Evolutionary conservation across 768 basidiomycete species (phyloP), one percentile per base, ranked within the genome.

Genomic region (Candolleomyces aberdarensis): DNA sequence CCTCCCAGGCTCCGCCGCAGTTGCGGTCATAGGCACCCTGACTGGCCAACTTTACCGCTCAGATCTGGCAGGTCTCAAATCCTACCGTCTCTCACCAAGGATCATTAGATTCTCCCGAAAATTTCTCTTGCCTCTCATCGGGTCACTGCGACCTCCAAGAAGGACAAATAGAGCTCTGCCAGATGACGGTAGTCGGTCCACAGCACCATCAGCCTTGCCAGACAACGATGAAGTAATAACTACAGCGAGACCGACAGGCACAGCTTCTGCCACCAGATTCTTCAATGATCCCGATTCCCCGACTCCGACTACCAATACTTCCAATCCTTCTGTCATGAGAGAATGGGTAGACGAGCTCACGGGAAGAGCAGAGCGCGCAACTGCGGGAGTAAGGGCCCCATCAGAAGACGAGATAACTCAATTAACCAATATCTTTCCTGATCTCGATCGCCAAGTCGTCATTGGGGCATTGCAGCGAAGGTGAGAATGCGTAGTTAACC

Each of bases 311-410:
- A 64, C 67, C 8, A 49, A 64, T 73, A 13, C 72, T 74, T 19
- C 72, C 74, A 47, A 56, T 39, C 49, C 59, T 46, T 85, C 85
- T 14, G 86, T 91, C 22, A 78, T 92, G 70, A 81, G 87, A 55
- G 88, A 90, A 69, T 91, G 89, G 90, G 87, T 92, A 29, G 80
- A 91, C 61, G 90, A 91, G 64, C 72, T 94, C 65, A 91, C 90
- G 1, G 90, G 91, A 5, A 74, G 86, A 58, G 71, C 79, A 31
- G 83, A 82, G 19, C 80, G 81, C 49, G 75, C 79, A 19, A 79
- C 76, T 51, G 71, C 83, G 32, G 85, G 86, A 20, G 80, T 91
- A 56, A 80, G 91, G 46, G 85, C 86, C 11, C 90, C 92, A 1
- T 81, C 81, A 26, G 90, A 93, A 40, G 77, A 83, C 29, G 94